Percentiles rank a stretch among this genome's conserved stretches.
These are phyloP conservation scores for Claviceps sp. DNA, from an alignment of 2,329 filamentous ascomycete species.

Conservation along the genomic window DNA sequence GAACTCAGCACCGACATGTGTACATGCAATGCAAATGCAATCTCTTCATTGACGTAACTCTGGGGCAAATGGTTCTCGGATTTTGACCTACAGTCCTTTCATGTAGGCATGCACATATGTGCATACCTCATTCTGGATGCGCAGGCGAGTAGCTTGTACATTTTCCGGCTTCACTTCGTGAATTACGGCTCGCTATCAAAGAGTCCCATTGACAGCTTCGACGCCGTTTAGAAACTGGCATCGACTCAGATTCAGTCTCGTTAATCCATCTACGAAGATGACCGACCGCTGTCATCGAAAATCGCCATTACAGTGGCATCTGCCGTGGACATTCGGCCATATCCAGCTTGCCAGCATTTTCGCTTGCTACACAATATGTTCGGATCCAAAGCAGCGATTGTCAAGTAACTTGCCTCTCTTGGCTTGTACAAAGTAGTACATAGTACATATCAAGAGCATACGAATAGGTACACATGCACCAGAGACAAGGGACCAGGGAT, in stretches of 20 bases:
- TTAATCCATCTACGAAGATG: not conserved
- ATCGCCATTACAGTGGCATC: not conserved
- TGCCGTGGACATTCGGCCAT: too few relatives aligned
- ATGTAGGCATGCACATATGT: not conserved
- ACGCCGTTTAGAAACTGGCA: not conserved
- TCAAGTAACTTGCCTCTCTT: not conserved
- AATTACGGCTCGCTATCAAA: too few relatives aligned
- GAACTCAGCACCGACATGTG: not conserved
- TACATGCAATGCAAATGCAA: not conserved
- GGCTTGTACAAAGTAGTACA: not conserved
- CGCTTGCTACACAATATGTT: not conserved
- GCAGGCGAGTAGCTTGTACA: too few relatives aligned
- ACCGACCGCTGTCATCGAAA: not conserved
- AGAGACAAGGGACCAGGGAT: not conserved
- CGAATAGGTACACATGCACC: not conserved
- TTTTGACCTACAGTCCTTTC: not conserved
- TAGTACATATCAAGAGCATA: not conserved
- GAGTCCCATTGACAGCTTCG: not conserved
- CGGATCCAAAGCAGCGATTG: not conserved
- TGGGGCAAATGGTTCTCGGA: not conserved
- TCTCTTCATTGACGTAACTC: not conserved
- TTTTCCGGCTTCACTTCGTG: too few relatives aligned
- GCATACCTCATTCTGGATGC: not conserved
- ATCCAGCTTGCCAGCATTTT: too few relatives aligned
- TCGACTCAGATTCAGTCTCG: not conserved